phyloP scores from a whole-genome alignment of 768 basidiomycete species.

The Leccinum boreale region DNA sequence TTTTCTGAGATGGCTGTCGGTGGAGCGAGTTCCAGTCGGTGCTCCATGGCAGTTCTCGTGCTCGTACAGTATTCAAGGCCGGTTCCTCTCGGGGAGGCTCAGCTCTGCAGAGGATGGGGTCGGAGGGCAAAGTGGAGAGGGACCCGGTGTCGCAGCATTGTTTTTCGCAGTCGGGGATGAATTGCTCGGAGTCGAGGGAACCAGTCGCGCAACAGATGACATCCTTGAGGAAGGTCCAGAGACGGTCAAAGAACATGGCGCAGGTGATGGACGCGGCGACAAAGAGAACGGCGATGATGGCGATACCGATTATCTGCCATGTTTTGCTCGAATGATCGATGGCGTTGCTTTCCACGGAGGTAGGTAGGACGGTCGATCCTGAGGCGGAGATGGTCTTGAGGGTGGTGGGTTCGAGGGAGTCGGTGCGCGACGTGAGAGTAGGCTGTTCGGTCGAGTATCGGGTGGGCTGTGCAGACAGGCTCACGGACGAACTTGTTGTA shows the following conservation, averaged over 20 bases:
- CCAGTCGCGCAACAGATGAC: constrained; percentile 40
- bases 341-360: constrained; percentile 4
- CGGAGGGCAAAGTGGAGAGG: constrained; percentile 4
- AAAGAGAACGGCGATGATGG: constrained; percentile 58
- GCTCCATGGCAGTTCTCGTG: constrained; percentile 28
- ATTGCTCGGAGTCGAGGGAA: constrained; percentile 42
- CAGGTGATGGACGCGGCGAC: constrained; percentile 54
- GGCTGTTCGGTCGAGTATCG: background rate
- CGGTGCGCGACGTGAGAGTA: background rate
- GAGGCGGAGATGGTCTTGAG: constrained; percentile 1
- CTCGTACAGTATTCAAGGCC: background rate
- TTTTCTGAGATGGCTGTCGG: constrained; percentile 21
- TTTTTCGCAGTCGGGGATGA: constrained; percentile 64
- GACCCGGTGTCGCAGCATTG: constrained; percentile 48
- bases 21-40: constrained; percentile 14
- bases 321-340: constrained; percentile 43
- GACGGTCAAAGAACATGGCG: constrained; percentile 68
- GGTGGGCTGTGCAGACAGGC: background rate
- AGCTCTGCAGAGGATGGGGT: background rate
- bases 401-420: background rate
- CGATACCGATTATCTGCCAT: constrained; percentile 72
- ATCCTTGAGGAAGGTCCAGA: constrained; percentile 60
- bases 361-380: constrained; percentile 4
- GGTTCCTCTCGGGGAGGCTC: constrained; percentile 1
- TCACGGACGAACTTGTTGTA: background rate